A percentile compares a stretch with the other conserved stretches of the same genome.
These are phyloP conservation scores for Dacryopinax primogenitus DNA, from an alignment of 768 basidiomycete species.

Conservation along the genomic window DNA sequence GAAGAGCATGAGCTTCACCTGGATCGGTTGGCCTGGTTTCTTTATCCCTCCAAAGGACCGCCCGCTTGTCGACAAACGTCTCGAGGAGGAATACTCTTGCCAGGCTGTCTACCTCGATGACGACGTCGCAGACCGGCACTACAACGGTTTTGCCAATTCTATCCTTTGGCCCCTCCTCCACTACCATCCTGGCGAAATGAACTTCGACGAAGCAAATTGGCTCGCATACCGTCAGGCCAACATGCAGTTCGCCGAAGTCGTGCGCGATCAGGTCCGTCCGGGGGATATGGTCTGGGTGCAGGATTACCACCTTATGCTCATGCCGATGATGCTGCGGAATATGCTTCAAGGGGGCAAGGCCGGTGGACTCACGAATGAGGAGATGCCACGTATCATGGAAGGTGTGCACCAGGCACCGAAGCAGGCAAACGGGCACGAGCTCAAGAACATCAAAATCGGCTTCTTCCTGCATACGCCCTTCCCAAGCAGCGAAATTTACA, in stretches of 20 bases:
- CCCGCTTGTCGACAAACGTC: constrained; percentile 76
- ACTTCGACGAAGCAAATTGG: constrained; percentile 98
- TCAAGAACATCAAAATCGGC: constrained; percentile 65
- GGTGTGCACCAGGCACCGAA: background rate
- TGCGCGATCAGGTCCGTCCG: constrained; percentile 61
- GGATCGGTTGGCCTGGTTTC: constrained; percentile 93
- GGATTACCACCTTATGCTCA: constrained; percentile 94
- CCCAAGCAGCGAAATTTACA: constrained; percentile 93
- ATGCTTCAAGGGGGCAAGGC: constrained; percentile 48
- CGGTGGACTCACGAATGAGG: constrained; percentile 21
- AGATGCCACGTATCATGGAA: constrained; percentile 7
- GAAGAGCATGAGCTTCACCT: constrained; percentile 93
- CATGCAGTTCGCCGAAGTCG: constrained; percentile 81
- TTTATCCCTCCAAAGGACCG: constrained; percentile 89
- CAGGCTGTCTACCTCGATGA: constrained; percentile 97
- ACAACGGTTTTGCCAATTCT: constrained; percentile 97
- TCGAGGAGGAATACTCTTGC: constrained; percentile 91
- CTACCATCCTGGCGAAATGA: constrained; percentile 99
- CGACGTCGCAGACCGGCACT: constrained; percentile 95
- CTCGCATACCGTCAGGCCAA: constrained; percentile 95
- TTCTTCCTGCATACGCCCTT: constrained; percentile 99
- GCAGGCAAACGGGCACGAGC: constrained; percentile 17
- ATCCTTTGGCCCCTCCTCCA: constrained; percentile 99
- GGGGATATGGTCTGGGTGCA: constrained; percentile 99
- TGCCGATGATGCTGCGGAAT: constrained; percentile 86